A percentile compares a stretch with the other conserved stretches of the same genome.
Evolutionary conservation across 441 rosid genomes (phyloP).

Genomic region (Bruguiera hainesii): DNA sequence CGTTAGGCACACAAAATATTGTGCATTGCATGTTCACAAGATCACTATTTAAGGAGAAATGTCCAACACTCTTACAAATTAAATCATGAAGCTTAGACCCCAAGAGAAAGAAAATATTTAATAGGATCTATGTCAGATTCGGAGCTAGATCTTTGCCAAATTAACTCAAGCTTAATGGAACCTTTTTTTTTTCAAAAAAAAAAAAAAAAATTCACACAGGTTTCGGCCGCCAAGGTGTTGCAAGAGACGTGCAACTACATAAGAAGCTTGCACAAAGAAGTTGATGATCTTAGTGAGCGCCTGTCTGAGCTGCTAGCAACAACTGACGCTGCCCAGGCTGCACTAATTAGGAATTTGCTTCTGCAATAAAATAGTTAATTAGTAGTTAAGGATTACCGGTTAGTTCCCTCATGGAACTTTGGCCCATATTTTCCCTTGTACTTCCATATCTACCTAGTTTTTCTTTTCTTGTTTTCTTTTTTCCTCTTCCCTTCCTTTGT

Average conservation of each 20-base stretch:
- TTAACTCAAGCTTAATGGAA: too few relatives aligned
- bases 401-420: neutral
- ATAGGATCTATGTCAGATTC: too few relatives aligned
- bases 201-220: conserved; percentile 32
- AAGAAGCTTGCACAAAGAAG: conserved; percentile 73
- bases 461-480: neutral
- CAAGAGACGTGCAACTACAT: conserved; percentile 92
- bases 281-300: conserved; percentile 82
- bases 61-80: too few relatives aligned
- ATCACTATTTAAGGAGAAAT: too few relatives aligned
- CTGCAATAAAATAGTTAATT: conserved; percentile 30
- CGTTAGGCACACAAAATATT: too few relatives aligned
- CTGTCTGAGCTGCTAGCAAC: conserved; percentile 68
- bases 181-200: too few relatives aligned
- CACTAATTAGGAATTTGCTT: conserved; percentile 60
- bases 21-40: too few relatives aligned
- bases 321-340: conserved; percentile 79
- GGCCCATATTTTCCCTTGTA: neutral
- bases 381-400: neutral
- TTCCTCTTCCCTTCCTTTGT: neutral
- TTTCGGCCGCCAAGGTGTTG: conserved; percentile 64
- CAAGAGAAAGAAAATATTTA: too few relatives aligned
- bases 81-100: too few relatives aligned
- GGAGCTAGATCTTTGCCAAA: too few relatives aligned
- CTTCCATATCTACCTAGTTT: conserved; percentile 8